Conservation (phyloP, 164 flowering plant species). For the Sedum album region DNA sequence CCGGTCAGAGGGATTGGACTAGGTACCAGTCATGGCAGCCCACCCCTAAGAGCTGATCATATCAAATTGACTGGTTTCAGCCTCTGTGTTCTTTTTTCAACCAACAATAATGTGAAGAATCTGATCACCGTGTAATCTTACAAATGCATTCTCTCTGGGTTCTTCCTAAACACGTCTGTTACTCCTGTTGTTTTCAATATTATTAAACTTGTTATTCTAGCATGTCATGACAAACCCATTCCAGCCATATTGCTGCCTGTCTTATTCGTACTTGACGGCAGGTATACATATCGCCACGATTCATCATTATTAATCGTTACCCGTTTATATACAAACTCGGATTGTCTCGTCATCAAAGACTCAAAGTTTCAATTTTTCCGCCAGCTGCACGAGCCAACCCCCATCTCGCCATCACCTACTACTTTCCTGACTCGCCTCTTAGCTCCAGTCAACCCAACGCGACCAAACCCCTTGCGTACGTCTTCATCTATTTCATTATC, state of each 20-base stretch:
- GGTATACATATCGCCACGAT: neutral
- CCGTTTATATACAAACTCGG: neutral
- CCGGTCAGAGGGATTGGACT: conserved; percentile 92
- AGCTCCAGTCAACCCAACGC: too few relatives aligned
- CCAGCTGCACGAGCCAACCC: conserved; percentile 1
- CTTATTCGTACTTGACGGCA: neutral
- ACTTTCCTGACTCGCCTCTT: too few relatives aligned
- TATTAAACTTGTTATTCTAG: neutral
- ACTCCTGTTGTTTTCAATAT: neutral
- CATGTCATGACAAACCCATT: neutral
- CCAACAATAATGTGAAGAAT: neutral
- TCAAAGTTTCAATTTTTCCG: neutral
- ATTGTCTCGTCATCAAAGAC: neutral
- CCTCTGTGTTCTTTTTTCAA: neutral
- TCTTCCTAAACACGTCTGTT: neutral
- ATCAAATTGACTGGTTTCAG: neutral
- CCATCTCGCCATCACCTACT: neutral
- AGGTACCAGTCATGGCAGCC: conserved; percentile 92
- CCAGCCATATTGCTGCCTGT: neutral
- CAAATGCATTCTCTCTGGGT: neutral
- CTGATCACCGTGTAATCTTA: neutral
- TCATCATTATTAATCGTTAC: neutral
- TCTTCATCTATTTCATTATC: too few relatives aligned
- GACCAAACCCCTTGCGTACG: too few relatives aligned
- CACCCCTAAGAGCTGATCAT: conserved; percentile 23